Base-by-base conservation (phyloP, 352 stramenopile species). In the Pythium aphanidermatum region DNA sequence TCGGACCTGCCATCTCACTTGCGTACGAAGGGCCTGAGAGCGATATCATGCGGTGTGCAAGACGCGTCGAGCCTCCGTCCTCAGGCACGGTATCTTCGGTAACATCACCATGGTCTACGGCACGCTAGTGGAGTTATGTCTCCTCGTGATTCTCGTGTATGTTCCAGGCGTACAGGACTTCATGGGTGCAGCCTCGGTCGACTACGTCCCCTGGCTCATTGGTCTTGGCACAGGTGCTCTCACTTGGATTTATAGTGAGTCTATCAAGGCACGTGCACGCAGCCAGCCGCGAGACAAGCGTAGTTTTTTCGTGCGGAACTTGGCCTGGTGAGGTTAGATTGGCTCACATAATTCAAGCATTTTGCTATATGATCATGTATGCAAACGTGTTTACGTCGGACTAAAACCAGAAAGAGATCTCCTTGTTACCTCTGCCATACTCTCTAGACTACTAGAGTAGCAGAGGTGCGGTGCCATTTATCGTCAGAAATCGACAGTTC, bases 21-120 rank as follows among this genome's bases (percentile, higher is more conserved):
- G 86, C 85, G 8, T 96, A 86, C 54, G 90, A 97, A 58, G 59
- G 55, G 13, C 45, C 76, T 0, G 79, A 91, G 44, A 57, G 55
- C 8, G 78, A 92, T 48, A 90, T 92, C 32, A 95, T 95, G 83
- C 47, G 60, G 70, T 93, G 47, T 89, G 63, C 51, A 95, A 95
- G 74, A 94, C 86, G 17, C 67, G 86, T 12, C 82, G 76, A 46
- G 59, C 79, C 20, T 88, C 70, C 1, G 69, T 95, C 41, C 51
- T 66, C 31, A 63, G 74, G 16, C 74, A 92, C 43, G 68, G 83
- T 20, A 55, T 94, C 48, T 67, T 73, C 27, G 92, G 91, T 61
- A 81, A 70, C 26, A 55, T 70, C 2, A 83, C 94, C 53, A 91
- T 90, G 38, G 80, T 94, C 24, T 76, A 70, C 39, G 65, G 69